Base-by-base conservation (phyloP, 1,284 basidiomycete species). In the Coniferiporia sulphurascens region DNA sequence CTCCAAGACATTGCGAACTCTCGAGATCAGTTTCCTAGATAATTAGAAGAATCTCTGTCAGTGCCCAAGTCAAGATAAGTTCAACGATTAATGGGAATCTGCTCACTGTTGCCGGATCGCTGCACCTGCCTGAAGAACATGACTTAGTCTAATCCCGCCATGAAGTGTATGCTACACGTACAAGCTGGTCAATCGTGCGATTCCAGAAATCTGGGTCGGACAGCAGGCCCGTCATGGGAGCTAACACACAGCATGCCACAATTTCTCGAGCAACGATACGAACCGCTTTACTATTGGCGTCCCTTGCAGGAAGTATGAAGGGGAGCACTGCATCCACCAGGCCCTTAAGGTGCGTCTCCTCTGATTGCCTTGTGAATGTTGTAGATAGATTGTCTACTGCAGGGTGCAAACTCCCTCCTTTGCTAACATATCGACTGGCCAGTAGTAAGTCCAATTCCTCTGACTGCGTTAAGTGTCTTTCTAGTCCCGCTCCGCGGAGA, bases 161-260 rank as follows among this genome's bases (percentile, higher is more conserved):
- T 12, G 10, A 48, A 17, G 41, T 19, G 41, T 19, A 22, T 9
- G 32, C 41, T 52, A 27, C 38, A 78, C 87, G 71, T 72, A 91
- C 91, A 73, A 92, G 82, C 74, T 95, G 88, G 70, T 98, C 95
- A 56, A 98, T 91, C 50, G 86, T 83, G 57, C 86, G 80, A 73
- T 98, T 98, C 93, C 95, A 98, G 65, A 97, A 97, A 72, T 98
- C 96, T 15, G 94, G 91, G 70, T 98, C 95, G 52, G 90, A 82
- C 48, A 98, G 69, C 86, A 95, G 91, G 58, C 98, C 92, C 77
- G 98, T 87, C 57, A 96, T 72, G 2, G 95, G 93, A 67, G 89
- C 85, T 35, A 98, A 70, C 4, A 97, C 84, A 1, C 87, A 78
- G 67, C 92, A 95, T 4, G 91, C 83, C 2, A 91, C 75, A 65